These are phyloP conservation scores for Tetragonia tetragonoides DNA, from an alignment of 148 eudicot genomes.

Conservation along the genomic window DNA sequence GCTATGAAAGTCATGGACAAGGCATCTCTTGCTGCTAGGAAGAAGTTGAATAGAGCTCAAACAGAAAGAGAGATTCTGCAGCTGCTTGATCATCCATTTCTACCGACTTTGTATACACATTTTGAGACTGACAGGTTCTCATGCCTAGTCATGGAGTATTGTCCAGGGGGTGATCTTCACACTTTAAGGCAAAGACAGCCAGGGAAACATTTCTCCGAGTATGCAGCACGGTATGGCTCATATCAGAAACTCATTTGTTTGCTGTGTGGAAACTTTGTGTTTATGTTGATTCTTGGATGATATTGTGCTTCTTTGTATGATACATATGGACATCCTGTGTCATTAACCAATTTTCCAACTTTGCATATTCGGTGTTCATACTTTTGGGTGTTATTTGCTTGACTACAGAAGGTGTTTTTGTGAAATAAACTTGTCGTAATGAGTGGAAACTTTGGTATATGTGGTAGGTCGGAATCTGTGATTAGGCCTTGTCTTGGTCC, in stretches of 20 bases:
- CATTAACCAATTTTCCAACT: not conserved
- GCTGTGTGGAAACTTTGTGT: constrained; percentile 7
- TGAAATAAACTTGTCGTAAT: not conserved
- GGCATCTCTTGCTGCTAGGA: constrained; percentile 80
- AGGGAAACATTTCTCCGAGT: constrained; percentile 87
- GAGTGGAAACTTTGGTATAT: not conserved
- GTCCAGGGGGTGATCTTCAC: constrained; percentile 95
- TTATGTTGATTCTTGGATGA: constrained; percentile 9
- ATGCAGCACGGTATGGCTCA: constrained; percentile 73
- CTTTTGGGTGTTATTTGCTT: not conserved
- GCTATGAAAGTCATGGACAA: constrained; percentile 97
- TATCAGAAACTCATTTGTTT: not conserved
- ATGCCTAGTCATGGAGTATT: constrained; percentile 93
- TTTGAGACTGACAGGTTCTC: constrained; percentile 90
- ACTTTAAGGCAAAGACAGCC: constrained; percentile 88
- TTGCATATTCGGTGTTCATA: not conserved
- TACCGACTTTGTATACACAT: constrained; percentile 87
- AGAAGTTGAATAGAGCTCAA: constrained; percentile 74
- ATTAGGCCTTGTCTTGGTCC: not conserved
- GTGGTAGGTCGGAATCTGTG: not conserved
- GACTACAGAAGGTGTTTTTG: not conserved
- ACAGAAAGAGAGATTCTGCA: constrained; percentile 87
- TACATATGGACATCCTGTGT: not conserved
- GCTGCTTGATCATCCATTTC: constrained; percentile 84
- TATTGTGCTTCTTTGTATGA: not conserved